Conservation (phyloP, 495 filamentous ascomycete species). For the Umbilicaria muhlenbergii region DNA sequence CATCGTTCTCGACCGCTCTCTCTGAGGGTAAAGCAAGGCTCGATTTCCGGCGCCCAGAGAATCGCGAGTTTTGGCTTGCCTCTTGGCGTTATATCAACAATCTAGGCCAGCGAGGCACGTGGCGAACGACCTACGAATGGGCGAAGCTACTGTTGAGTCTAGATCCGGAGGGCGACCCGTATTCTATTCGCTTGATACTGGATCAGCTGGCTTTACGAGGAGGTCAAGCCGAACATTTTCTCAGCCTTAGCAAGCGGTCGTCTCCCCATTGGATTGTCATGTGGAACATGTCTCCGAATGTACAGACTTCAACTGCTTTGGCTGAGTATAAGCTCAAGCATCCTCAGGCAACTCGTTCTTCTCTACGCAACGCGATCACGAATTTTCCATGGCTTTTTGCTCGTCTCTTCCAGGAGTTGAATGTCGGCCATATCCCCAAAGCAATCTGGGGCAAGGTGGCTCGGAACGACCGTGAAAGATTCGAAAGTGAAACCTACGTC, state of each 20-base stretch:
- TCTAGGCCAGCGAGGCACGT: slow-evolving; percentile 79
- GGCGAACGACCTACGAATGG: slow-evolving; percentile 87
- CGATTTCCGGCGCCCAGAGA: slow-evolving; percentile 65
- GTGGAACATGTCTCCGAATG: slow-evolving; percentile 23
- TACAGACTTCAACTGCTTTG: slow-evolving; percentile 55
- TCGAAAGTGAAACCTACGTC: slow-evolving; percentile 69
- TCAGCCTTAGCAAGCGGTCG: slow-evolving; percentile 44
- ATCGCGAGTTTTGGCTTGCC: slow-evolving; percentile 83
- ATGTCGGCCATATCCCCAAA: slow-evolving; percentile 53
- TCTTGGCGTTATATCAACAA: slow-evolving; percentile 77
- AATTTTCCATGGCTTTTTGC: slow-evolving; percentile 68
- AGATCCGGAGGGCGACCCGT: slow-evolving; percentile 62
- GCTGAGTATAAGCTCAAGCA: slow-evolving; percentile 58
- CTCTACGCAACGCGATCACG: slow-evolving; percentile 49
- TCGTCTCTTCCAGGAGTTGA: slow-evolving; percentile 59
- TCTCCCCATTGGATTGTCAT: slow-evolving; percentile 17
- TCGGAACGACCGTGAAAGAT: slow-evolving; percentile 46
- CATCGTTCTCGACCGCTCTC: slow-evolving; percentile 59
- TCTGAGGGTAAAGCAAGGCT: slow-evolving; percentile 64
- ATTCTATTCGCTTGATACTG: slow-evolving; percentile 58
- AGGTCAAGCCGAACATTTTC: slow-evolving; percentile 56
- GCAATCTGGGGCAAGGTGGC: slow-evolving; percentile 69
- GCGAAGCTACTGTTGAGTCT: slow-evolving; percentile 67
- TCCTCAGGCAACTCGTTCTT: slow-evolving; percentile 40
- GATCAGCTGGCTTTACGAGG: slow-evolving; percentile 75